These are phyloP conservation scores for Penicillium sp. DNA, from an alignment of 2,329 filamentous ascomycete genomes.

Conservation along the genomic window DNA sequence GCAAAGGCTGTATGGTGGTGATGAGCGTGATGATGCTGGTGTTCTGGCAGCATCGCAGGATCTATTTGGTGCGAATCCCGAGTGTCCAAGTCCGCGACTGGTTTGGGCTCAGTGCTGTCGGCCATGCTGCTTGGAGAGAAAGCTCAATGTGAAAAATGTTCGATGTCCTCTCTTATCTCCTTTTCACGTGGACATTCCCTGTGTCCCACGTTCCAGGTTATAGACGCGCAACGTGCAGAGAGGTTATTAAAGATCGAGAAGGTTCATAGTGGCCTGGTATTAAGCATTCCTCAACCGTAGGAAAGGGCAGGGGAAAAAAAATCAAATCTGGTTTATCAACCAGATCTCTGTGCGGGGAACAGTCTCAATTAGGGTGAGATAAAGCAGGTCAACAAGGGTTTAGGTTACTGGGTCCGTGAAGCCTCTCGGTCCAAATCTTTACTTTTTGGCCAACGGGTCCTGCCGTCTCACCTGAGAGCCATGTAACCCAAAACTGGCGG, in stretches of 20 bases:
- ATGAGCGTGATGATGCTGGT: conserved; percentile 40
- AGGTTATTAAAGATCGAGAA: conserved; percentile 5
- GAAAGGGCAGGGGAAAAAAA: neutral
- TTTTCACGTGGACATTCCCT: neutral
- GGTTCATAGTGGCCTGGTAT: conserved; percentile 6
- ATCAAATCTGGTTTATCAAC: conserved; percentile 7
- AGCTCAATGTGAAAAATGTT: neutral
- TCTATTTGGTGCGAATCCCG: conserved; percentile 18
- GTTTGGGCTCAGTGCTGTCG: conserved; percentile 1
- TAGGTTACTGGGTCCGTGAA: neutral
- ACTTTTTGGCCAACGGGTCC: conserved; percentile 11
- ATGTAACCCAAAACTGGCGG: conserved; percentile 13
- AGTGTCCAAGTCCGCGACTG: neutral
- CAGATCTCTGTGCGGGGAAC: neutral
- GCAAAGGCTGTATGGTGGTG: conserved; percentile 37
- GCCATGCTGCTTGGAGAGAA: conserved; percentile 2
- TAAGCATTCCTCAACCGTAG: conserved; percentile 4
- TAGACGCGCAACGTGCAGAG: neutral
- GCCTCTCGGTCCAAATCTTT: neutral
- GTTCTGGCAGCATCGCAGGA: conserved; percentile 34
- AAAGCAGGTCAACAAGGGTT: neutral
- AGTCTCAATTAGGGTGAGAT: neutral
- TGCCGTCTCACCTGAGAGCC: conserved; percentile 8
- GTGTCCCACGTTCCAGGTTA: conserved; percentile 1
- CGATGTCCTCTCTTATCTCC: neutral